A percentile compares a stretch with the other conserved stretches of the same genome.
Evolutionary conservation across 2,329 filamentous ascomycete species (phyloP).

Genomic region (Penicillium vulpinum): DNA sequence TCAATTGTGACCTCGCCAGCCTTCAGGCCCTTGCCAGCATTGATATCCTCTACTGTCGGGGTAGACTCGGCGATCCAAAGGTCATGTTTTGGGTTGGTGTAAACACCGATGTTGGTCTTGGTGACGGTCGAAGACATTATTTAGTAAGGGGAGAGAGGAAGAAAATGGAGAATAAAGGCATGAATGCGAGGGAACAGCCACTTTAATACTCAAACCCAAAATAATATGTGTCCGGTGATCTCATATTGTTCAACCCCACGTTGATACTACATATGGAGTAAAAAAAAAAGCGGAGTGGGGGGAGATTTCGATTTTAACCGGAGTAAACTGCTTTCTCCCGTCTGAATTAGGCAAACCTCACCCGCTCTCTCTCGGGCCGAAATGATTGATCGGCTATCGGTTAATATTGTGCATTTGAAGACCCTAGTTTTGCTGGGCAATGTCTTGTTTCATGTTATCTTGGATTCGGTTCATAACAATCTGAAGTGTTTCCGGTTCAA

Average conservation of each 20-base stretch:
- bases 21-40: constrained; percentile 66
- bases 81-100: constrained; percentile 89
- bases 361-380: constrained; percentile 17
- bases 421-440: background rate
- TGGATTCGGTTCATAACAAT: background rate
- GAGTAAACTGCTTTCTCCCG: constrained; percentile 12
- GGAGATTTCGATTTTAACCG: constrained; percentile 24
- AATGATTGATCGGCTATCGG: constrained; percentile 21
- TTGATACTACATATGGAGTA: constrained; percentile 13
- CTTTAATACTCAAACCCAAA: constrained; percentile 10
- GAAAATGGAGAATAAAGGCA: constrained; percentile 8
- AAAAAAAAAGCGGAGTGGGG: constrained; percentile 22
- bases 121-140: constrained; percentile 46
- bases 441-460: background rate
- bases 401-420: constrained; percentile 9
- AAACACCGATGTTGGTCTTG: constrained; percentile 93
- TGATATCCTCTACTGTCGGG: constrained; percentile 73
- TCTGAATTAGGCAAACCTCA: constrained; percentile 8
- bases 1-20: constrained; percentile 83
- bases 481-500: background rate
- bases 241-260: constrained; percentile 6
- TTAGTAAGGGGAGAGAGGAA: constrained; percentile 5
- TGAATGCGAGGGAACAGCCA: constrained; percentile 13
- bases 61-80: constrained; percentile 81
- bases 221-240: constrained; percentile 2